Evolutionary conservation across 768 basidiomycete genomes (phyloP).

Genomic region (Pisolithus marmoratus): DNA sequence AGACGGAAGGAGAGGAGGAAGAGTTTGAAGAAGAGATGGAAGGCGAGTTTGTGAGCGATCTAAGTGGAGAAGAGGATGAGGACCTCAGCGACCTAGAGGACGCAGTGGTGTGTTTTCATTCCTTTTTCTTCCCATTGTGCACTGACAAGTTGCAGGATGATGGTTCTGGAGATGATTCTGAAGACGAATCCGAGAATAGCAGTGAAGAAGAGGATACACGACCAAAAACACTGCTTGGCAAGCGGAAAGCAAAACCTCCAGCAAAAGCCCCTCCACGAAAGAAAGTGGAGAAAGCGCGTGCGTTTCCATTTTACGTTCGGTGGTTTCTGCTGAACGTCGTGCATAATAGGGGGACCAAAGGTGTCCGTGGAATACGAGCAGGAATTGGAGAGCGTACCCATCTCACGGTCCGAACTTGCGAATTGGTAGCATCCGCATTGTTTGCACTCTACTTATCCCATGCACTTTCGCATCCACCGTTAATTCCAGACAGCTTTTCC

Average conservation of each 20-base stretch:
- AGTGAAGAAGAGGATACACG: slow-evolving; percentile 32
- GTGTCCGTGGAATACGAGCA: slow-evolving; percentile 97
- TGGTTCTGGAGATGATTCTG: slow-evolving; percentile 37
- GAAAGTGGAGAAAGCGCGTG: slow-evolving; percentile 58
- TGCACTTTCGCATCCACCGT: neutral
- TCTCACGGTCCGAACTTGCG: slow-evolving; percentile 45
- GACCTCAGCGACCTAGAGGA: slow-evolving; percentile 54
- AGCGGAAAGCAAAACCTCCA: slow-evolving; percentile 54
- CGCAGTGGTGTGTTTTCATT: slow-evolving; percentile 42
- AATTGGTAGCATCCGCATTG: slow-evolving; percentile 40
- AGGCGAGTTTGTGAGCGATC: slow-evolving; percentile 53
- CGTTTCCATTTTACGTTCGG: slow-evolving; percentile 20
- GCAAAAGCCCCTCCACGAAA: slow-evolving; percentile 41
- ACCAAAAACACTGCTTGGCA: slow-evolving; percentile 50
- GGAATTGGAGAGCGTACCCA: slow-evolving; percentile 68
- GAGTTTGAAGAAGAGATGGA: slow-evolving; percentile 49
- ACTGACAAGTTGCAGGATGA: slow-evolving; percentile 22
- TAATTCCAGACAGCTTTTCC: neutral
- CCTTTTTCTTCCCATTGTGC: slow-evolving; percentile 14
- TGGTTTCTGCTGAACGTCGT: slow-evolving; percentile 8
- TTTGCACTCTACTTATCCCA: neutral
- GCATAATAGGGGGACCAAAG: slow-evolving; percentile 56
- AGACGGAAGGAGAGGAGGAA: slow-evolving; percentile 50
- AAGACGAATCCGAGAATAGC: slow-evolving; percentile 34
- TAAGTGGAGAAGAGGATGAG: slow-evolving; percentile 43